These are phyloP conservation scores for Dactylis glomerata DNA, from an alignment of 176 grass and related monocot genomes.

Conservation along the genomic window DNA sequence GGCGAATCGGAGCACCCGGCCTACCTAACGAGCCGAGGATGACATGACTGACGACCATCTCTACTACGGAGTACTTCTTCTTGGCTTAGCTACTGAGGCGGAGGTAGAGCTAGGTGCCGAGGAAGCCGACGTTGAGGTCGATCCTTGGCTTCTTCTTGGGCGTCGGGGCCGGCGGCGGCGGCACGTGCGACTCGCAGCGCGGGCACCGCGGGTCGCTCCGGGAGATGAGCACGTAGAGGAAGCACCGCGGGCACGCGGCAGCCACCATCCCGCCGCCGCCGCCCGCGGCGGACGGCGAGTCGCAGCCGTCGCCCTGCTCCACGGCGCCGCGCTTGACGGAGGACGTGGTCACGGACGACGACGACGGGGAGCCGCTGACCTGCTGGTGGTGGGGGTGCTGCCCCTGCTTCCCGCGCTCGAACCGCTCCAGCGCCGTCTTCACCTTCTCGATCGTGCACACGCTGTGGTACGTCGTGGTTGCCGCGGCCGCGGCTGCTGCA, in stretches of 20 bases:
- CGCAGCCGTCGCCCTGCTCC: slow-evolving; percentile 63
- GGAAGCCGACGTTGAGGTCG: slow-evolving; percentile 63
- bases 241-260: slow-evolving; percentile 82
- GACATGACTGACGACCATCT: not conserved
- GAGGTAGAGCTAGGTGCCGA: slow-evolving; percentile 23
- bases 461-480: slow-evolving; percentile 58
- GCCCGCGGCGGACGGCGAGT: slow-evolving; percentile 37
- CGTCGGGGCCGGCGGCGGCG: slow-evolving; percentile 21
- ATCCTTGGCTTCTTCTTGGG: slow-evolving; percentile 65
- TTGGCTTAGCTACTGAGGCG: not conserved
- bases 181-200: slow-evolving; percentile 70
- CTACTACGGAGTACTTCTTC: not conserved
- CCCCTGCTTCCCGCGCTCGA: slow-evolving; percentile 59
- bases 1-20: not conserved
- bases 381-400: slow-evolving; percentile 16
- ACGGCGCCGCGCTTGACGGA: slow-evolving; percentile 51
- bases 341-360: slow-evolving; percentile 63
- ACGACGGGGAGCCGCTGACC: slow-evolving; percentile 53
- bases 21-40: not conserved
- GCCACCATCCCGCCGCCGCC: slow-evolving; percentile 52
- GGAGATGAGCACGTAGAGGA: slow-evolving; percentile 93
- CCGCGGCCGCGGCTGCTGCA: not conserved
- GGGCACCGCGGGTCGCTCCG: slow-evolving; percentile 78
- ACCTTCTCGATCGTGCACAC: slow-evolving; percentile 94
- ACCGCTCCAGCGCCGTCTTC: slow-evolving; percentile 67